Percentiles rank a stretch among this genome's conserved stretches.
phyloP scores from a whole-genome alignment of 2,329 filamentous ascomycete genomes.

The Paramyrothecium roridum region DNA sequence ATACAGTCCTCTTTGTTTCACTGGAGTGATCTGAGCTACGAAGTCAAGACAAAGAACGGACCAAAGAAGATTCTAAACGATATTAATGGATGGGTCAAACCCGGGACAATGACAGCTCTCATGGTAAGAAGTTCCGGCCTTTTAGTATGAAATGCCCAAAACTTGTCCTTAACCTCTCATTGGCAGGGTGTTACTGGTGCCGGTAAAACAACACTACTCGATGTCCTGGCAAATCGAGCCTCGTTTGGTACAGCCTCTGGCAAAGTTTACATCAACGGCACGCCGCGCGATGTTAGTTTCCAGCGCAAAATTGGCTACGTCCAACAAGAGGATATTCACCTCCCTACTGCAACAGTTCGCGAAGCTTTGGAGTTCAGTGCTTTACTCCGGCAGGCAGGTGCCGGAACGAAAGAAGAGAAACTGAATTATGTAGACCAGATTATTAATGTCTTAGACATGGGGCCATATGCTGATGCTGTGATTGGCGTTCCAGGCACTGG shows the following conservation, averaged over 20 bases:
- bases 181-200: slow-evolving; percentile 23
- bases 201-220: slow-evolving; percentile 61
- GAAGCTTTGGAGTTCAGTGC: slow-evolving; percentile 32
- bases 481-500: slow-evolving; percentile 29
- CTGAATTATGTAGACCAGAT: slow-evolving; percentile 45
- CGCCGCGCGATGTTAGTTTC: slow-evolving; percentile 59
- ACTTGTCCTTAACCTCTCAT: neutral
- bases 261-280: slow-evolving; percentile 64
- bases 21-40: slow-evolving; percentile 67
- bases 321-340: slow-evolving; percentile 55
- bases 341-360: slow-evolving; percentile 34
- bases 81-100: slow-evolving; percentile 68
- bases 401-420: slow-evolving; percentile 38
- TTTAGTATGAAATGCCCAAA: neutral
- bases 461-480: slow-evolving; percentile 48
- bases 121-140: slow-evolving; percentile 45
- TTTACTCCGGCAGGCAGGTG: slow-evolving; percentile 35
- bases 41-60: slow-evolving; percentile 64
- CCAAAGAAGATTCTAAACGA: slow-evolving; percentile 60
- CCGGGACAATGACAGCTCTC: slow-evolving; percentile 63
- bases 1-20: slow-evolving; percentile 46
- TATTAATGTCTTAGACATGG: slow-evolving; percentile 48
- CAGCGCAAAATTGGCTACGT: slow-evolving; percentile 67
- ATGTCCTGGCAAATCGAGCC: slow-evolving; percentile 59
- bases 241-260: slow-evolving; percentile 66